Conservation (phyloP, 73 alveolate genomes). For the Tetrahymena elliotti region DNA sequence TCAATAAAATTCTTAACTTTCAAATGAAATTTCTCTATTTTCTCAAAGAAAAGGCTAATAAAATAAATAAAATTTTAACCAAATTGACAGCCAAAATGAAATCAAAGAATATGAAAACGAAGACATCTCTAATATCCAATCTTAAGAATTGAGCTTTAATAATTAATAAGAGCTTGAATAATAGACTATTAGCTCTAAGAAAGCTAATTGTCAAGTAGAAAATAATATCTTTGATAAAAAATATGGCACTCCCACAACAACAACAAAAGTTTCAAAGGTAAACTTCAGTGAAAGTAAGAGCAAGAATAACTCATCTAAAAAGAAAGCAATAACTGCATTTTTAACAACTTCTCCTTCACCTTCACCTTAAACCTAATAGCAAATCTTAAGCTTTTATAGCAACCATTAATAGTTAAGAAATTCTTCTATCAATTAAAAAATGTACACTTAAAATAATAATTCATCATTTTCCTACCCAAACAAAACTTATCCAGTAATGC, state of each 20-base stretch:
- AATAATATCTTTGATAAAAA: neutral
- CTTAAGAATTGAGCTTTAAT: neutral
- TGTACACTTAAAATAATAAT: neutral
- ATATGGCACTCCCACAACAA: neutral
- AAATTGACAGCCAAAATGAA: neutral
- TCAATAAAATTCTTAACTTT: neutral
- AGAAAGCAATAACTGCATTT: neutral
- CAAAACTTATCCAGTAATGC: neutral
- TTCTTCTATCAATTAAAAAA: neutral
- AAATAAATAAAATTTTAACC: neutral
- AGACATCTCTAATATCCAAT: neutral
- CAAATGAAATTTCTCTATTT: neutral
- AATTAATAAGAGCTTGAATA: neutral
- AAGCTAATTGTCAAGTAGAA: neutral
- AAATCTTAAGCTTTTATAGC: too few species aligned
- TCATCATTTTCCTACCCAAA: neutral
- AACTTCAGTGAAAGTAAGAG: neutral
- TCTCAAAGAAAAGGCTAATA: neutral
- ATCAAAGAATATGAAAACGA: neutral
- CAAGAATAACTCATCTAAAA: neutral
- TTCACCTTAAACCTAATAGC: neutral
- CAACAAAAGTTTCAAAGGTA: neutral
- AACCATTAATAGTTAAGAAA: neutral
- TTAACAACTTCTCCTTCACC: neutral
- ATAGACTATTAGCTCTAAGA: neutral